Evolutionary conservation across 2,329 filamentous ascomycete species (phyloP).

Genomic region (Didymella exigua): DNA sequence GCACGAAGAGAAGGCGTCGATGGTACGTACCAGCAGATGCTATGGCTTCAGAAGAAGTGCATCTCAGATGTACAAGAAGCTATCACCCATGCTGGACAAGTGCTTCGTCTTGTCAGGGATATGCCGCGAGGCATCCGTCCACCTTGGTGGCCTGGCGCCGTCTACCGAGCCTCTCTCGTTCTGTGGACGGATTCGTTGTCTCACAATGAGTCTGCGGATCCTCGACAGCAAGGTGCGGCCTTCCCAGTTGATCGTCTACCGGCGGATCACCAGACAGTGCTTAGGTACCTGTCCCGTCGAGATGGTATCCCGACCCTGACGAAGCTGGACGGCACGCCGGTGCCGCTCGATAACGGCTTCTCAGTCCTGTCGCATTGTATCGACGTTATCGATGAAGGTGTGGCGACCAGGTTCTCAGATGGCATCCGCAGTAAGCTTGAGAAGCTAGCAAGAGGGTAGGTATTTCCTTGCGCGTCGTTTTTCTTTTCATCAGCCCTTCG

Average conservation of each 20-base stretch:
- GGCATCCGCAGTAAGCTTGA: constrained; percentile 61
- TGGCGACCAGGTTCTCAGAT: constrained; percentile 59
- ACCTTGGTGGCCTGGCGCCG: constrained; percentile 72
- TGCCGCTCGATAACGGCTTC: constrained; percentile 56
- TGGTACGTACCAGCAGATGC: constrained; percentile 60
- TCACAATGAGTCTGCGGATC: constrained; percentile 53
- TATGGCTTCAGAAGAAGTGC: constrained; percentile 65
- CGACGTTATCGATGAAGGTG: constrained; percentile 59
- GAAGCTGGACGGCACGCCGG: constrained; percentile 56
- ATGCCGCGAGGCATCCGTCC: constrained; percentile 68
- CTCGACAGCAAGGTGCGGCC: constrained; percentile 46
- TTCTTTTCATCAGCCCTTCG: constrained; percentile 4
- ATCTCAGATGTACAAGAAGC: constrained; percentile 68
- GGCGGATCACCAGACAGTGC: constrained; percentile 58
- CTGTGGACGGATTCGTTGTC: constrained; percentile 60
- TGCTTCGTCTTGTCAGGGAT: constrained; percentile 64
- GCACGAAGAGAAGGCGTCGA: constrained; percentile 66
- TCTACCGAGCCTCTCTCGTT: constrained; percentile 64
- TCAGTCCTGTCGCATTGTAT: constrained; percentile 59
- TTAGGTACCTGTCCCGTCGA: constrained; percentile 59
- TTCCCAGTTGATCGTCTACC: constrained; percentile 59
- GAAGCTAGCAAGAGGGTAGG: constrained; percentile 47
- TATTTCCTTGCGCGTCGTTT: neutral
- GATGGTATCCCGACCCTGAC: constrained; percentile 60
- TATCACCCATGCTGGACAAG: constrained; percentile 70